Percentiles rank a stretch among this genome's conserved stretches.
Evolutionary conservation across 2,329 filamentous ascomycete species (phyloP).

Genomic region (Didymella keratinophila): DNA sequence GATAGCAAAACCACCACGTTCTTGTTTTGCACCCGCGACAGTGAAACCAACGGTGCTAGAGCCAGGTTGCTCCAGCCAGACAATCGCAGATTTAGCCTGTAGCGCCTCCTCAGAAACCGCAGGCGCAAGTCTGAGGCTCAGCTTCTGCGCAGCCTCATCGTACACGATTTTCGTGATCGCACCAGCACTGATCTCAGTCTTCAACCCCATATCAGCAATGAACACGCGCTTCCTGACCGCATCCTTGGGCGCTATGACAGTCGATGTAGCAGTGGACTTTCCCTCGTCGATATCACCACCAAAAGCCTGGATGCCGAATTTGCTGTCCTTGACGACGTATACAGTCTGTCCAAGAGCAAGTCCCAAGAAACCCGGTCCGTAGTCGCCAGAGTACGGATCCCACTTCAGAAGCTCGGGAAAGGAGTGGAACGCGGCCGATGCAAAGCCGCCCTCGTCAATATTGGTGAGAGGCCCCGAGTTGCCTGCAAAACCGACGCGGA

Average conservation of each 20-base stretch:
- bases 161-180: slow-evolving; percentile 27
- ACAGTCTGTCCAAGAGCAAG: slow-evolving; percentile 59
- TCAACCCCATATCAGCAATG: slow-evolving; percentile 56
- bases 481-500: slow-evolving; percentile 64
- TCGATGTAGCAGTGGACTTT: slow-evolving; percentile 28
- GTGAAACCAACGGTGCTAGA: slow-evolving; percentile 13
- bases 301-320: slow-evolving; percentile 58
- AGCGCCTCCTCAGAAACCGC: slow-evolving; percentile 19
- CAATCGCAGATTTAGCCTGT: slow-evolving; percentile 27
- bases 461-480: slow-evolving; percentile 63
- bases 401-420: slow-evolving; percentile 64
- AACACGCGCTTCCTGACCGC: slow-evolving; percentile 59
- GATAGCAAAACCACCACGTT: slow-evolving; percentile 29
- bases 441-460: slow-evolving; percentile 64
- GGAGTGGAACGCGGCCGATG: slow-evolving; percentile 64
- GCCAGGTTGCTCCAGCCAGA: slow-evolving; percentile 31
- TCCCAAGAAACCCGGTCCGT: slow-evolving; percentile 64
- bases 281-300: slow-evolving; percentile 54
- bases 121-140: slow-evolving; percentile 21
- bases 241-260: slow-evolving; percentile 55
- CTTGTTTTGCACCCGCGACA: slow-evolving; percentile 20
- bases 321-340: slow-evolving; percentile 58
- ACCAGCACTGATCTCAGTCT: slow-evolving; percentile 34
- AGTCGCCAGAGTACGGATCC: slow-evolving; percentile 66
- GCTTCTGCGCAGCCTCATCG: slow-evolving; percentile 17